phyloP scores from a whole-genome alignment of 495 filamentous ascomycete genomes.

The Margaritispora aquatica region DNA sequence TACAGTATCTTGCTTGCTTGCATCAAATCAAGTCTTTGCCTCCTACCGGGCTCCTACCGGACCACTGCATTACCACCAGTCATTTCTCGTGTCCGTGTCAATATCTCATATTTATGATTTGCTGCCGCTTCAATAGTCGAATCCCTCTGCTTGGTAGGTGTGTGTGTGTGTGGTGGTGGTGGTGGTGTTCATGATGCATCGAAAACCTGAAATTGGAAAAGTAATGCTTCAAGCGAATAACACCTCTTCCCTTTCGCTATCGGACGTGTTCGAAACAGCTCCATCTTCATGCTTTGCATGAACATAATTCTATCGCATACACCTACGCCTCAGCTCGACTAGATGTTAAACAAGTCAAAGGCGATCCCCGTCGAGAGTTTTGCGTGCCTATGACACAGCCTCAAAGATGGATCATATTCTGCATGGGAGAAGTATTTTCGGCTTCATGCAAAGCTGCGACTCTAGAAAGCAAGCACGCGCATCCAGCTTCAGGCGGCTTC shows the following conservation, averaged over 20 bases:
- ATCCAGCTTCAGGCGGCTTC: constrained; percentile 10
- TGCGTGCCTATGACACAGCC: not conserved
- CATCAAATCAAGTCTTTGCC: no score
- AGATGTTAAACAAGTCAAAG: not conserved
- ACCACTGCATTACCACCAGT: no score
- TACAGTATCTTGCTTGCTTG: no score
- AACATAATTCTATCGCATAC: not conserved
- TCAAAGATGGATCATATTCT: not conserved
- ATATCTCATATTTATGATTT: no score
- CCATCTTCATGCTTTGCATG: not conserved
- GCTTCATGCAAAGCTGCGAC: constrained; percentile 19
- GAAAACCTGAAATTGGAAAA: not conserved
- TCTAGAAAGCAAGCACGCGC: constrained; percentile 4
- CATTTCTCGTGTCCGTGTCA: not conserved
- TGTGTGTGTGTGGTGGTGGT: not conserved
- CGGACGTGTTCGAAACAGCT: not conserved
- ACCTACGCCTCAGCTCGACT: not conserved
- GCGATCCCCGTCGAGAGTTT: not conserved
- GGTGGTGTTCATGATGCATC: not conserved
- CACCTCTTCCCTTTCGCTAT: not conserved
- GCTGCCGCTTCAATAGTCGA: no score
- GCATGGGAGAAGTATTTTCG: constrained; percentile 7
- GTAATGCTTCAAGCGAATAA: not conserved
- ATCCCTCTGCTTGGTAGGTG: no score
- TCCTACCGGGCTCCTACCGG: no score